phyloP scores from a whole-genome alignment of 441 rosid species.

The Adansonia madagascariensis region DNA sequence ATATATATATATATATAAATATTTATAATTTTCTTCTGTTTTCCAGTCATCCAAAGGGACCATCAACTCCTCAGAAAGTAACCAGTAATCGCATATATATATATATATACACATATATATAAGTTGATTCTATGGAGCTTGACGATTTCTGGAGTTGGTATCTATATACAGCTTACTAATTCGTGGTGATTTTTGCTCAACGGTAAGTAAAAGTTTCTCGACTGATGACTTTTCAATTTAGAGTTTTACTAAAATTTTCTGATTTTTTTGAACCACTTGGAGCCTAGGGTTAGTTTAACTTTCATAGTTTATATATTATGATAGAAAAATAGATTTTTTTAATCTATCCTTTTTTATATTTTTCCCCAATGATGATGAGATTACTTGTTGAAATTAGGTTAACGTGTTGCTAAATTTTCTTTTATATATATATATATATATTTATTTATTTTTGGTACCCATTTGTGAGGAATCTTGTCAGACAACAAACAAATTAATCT shows the following conservation, averaged over 20 bases:
- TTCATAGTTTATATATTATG: neutral
- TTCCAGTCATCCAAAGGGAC: neutral
- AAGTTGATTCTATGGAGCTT: neutral
- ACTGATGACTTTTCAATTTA: neutral
- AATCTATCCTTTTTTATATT: neutral
- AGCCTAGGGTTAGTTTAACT: neutral
- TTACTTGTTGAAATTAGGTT: neutral
- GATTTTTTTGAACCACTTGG: neutral
- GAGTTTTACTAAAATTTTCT: neutral
- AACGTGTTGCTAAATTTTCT: neutral
- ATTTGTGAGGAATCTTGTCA: neutral
- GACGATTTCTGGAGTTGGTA: neutral
- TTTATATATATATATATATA: neutral
- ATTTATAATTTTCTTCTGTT: no score
- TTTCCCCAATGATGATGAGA: neutral
- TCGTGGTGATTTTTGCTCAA: neutral
- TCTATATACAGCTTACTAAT: neutral
- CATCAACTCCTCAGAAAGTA: neutral
- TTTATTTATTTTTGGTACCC: neutral
- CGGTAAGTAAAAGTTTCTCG: neutral
- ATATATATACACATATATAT: no score
- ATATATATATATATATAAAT: no score
- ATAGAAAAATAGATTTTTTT: neutral
- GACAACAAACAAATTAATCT: neutral
- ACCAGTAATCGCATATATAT: neutral